Evolutionary conservation across 495 filamentous ascomycete species (phyloP), one percentile per base, ranked within the genome.

Genomic region (Endocarpon pusillum): DNA sequence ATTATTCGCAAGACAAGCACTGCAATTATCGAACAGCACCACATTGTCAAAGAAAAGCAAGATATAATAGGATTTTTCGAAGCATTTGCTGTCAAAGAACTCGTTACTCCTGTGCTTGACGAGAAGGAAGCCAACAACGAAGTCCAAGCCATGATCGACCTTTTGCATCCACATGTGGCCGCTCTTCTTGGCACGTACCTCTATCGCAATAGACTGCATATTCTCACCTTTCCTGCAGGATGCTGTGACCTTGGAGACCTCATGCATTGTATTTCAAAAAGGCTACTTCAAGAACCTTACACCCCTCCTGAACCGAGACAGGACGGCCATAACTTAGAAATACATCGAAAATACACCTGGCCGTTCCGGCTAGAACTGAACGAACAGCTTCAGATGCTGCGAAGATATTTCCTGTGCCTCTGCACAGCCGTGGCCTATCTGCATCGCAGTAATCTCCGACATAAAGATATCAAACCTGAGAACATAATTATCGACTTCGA

Each of bases 401-500:
- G 28, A 14, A 17, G 12, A 14, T 97, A 97, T 48, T 81, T 85
- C 17, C 66, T 97, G 19, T 89, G 96, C 45, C 76, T 97, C 52
- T 67, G 94, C 7, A 87, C 96, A 53, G 89, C 91, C 40, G 67
- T 97, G 40, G 89, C 81, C 18, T 96, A 97, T 54, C 66, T 97
- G 5, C 89, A 97, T 53, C 78, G 89, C 51, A 68, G 78, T 19
- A 62, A 69, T 33, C 91, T 97, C 43, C 73, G 92, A 12, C 89
- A 97, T 51, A 81, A 91, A 34, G 89, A 97, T 55, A 94, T 97
- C 61, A 97, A 97, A 47, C 89, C 89, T 44, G 89, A 97, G 51
- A 96, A 86, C 75, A 93, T 97, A 48, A 71, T 97, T 18, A 78
- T 97, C 15, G 86, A 97, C 44, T 84, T 96, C 61, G 87, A 92